Evolutionary conservation across 129 eudicot species (phyloP), one percentile per base, ranked within the genome.

Genomic region (Pittosporum tobira): DNA sequence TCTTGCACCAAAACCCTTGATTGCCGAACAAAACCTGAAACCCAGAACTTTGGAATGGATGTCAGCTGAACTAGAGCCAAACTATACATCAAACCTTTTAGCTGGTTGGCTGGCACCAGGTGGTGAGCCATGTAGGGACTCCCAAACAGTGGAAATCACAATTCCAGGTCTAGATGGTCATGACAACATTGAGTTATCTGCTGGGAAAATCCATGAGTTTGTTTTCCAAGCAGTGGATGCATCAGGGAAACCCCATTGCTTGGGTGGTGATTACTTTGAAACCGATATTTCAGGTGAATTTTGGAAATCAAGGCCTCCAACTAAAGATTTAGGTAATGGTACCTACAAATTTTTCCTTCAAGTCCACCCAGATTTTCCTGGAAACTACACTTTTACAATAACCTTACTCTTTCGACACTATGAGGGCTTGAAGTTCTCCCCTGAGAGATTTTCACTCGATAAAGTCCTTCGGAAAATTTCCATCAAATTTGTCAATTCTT

Each of bases 241-340:
- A 38, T 59, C 65, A 13, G 99, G 99, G 9, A 76, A 70, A 5
- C 74, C 73, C 1, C 79, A 68, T 55, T 87, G 99, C 64, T 46
- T 64, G 9, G 99, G 99, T 37, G 99, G 96, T 5, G 99, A 90
- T 57, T 90, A 85, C 52, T 86, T 85, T 40, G 98, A 90, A 73
- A 69, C 77, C 14, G 95, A 90, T 68, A 66, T 90, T 11, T 77
- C 95, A 0, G 82, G 95, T 5, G 87, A 73, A 1, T 27, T 58
- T 2, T 90, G 98, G 98, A 90, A 83, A 61, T 75, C 95, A 3
- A 75, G 98, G 70, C 98, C 98, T 40, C 94, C 89, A 0, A 62
- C 77, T 56, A 71, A 72, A 61, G 98, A 90, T 58, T 66, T 77
- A 12, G 85, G 87, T 28, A 82, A 93, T 29, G 99, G 96, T 7